A percentile compares a stretch with the other conserved stretches of the same genome.
Conservation (phyloP, 768 basidiomycete species). For the Rossbeevera mucosa region DNA sequence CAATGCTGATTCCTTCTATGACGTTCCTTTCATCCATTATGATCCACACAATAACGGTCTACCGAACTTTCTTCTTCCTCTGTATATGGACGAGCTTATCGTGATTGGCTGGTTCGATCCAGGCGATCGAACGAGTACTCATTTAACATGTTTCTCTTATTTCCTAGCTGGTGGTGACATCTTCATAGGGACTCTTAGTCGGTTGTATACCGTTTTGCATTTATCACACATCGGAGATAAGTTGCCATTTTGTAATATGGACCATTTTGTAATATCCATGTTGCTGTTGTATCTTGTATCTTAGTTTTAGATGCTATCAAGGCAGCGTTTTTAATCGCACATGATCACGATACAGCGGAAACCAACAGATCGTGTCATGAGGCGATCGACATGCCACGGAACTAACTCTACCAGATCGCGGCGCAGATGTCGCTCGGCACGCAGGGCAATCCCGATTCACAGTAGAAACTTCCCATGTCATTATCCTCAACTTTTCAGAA, state of each 20-base stretch:
- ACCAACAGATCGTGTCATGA: no score
- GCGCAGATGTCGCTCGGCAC: no score
- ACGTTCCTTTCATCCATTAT: background rate
- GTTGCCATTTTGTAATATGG: constrained; percentile 20
- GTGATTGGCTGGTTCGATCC: background rate
- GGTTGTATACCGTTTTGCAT: constrained; percentile 14
- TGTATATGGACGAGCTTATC: background rate
- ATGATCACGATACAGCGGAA: background rate
- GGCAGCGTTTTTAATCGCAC: background rate
- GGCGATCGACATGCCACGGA: no score
- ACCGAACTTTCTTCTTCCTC: background rate
- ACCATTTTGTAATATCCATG: constrained; percentile 20
- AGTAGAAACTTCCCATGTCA: no score
- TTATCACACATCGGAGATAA: constrained; percentile 1
- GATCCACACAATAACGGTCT: background rate
- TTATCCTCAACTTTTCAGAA: constrained; percentile 7
- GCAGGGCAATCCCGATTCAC: background rate
- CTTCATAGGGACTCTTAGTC: constrained; percentile 8
- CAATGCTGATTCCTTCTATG: background rate
- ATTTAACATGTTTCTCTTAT: background rate
- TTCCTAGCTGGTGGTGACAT: background rate
- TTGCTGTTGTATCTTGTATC: constrained; percentile 13
- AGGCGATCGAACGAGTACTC: background rate
- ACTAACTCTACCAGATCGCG: no score
- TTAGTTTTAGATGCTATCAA: constrained; percentile 6